Base-by-base conservation (phyloP, 169 alveolate species). In the Plasmodium coatneyi region DNA sequence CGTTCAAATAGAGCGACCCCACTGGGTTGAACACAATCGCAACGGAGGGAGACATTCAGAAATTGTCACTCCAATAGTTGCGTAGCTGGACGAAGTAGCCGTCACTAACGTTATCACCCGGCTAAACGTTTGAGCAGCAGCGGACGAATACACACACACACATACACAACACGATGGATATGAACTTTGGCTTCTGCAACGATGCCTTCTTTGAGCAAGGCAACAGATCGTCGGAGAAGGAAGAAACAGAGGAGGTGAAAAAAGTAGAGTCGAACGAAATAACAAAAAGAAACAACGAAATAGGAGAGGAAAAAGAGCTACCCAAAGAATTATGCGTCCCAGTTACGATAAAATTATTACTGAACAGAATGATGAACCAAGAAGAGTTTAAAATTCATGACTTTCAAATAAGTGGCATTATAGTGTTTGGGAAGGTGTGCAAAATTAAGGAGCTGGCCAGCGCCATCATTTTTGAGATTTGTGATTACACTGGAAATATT, bases 401-500 rank as follows among this genome's bases (percentile, higher is more conserved):
- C 49, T 89, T 89, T 72, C 90, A 89, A 89, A 89, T 89, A 5
- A 89, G 94, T 56, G 94, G 94, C 1, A 89, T 89, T 39, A 78
- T 89, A 12, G 83, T 89, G 46, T 89, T 89, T 46, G 94, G 94
- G 16, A 89, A 79, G 9, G 89, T 89, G 10, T 39, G 81, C 49
- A 89, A 66, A 5, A 60, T 89, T 32, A 89, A 89, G 46, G 94
- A 79, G 81, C 60, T 89, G 39, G 94, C 94, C 25, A 89, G 94
- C 39, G 94, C 94, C 16, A 89, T 79, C 5, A 79, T 89, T 36
- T 89, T 89, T 79, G 94, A 89, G 22, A 79, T 89, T 22, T 89
- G 94, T 89, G 94, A 89, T 79, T 89, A 89, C 43, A 89, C 94
- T 22, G 94, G 94, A 56, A 89, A 79, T 52, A 89, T 89, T 79